Evolutionary conservation across 805 yeast genomes (phyloP), one percentile per base, ranked within the genome.

Genomic region (Starmerella tilneyi): DNA sequence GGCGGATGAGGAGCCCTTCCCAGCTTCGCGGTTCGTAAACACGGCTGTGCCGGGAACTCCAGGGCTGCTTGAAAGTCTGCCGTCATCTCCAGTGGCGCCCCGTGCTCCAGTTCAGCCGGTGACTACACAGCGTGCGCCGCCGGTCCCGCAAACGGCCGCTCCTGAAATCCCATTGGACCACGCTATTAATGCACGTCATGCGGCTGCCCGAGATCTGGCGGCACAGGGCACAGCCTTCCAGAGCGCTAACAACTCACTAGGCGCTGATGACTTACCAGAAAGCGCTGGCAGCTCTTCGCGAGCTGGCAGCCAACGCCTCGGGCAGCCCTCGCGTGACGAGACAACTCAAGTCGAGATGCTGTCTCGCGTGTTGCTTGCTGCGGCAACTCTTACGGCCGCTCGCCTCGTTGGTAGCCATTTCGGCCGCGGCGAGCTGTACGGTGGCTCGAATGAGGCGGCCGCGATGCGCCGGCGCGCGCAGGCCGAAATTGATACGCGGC

Each of bases 321-420:
- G 31, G 36, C 23, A 21, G 24, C 9, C 11, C 9, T 8, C 38
- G 9, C 38, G 38, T 17, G 38, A 34, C 27, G 38, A 34, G 38
- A 22, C 38, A 15, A 34, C 38, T 17, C 38, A 34, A 27, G 38
- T 34, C 24, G 38, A 34, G 20, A 16, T 40, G n/a, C 33, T 49
- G 11, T 30, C 52, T 2, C 38, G 42, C 8, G 44, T 49, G 9
- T 41, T 49, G 27, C 44, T 43, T 9, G 35, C 46, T 5, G 50
- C 52, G 12, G 44, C 50, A 3, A 27, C 48, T 12, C 23, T 40
- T 9, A 49, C 52, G 8, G 52, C 50, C 13, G 16, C 35, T 20
- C 46, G 28, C 13, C 43, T 49, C 13, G 52, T 42, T 2, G 44
- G 41, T 22, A 41, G 29, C 21, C 41, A 29, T 9, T 32, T 53